Evolutionary conservation across 164 flowering plant genomes (phyloP).

Genomic region (Aristolochia californica): DNA sequence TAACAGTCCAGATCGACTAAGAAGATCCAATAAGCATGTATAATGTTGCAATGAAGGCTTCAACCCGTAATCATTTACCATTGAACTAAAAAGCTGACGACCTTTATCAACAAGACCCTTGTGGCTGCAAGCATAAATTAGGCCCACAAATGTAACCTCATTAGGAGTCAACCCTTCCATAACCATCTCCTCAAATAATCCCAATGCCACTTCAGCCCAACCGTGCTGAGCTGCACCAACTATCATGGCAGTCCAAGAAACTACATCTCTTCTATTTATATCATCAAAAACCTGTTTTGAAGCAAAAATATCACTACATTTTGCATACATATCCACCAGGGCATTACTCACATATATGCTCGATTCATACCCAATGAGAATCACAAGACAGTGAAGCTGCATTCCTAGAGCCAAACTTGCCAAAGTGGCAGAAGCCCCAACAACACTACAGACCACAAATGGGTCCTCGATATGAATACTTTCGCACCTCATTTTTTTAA

Average conservation of each 20-base stretch:
- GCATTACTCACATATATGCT: constrained; percentile 56
- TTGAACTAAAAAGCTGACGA: constrained; percentile 42
- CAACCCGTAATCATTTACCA: constrained; percentile 46
- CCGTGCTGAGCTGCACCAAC: constrained; percentile 87
- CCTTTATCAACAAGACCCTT: constrained; percentile 67
- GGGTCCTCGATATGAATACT: constrained; percentile 45
- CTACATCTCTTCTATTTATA: constrained; percentile 44
- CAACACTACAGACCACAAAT: constrained; percentile 51
- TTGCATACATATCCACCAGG: constrained; percentile 76
- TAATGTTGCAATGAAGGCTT: constrained; percentile 68
- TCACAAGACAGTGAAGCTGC: constrained; percentile 58
- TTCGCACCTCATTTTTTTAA: constrained; percentile 46
- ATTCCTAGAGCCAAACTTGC: constrained; percentile 53
- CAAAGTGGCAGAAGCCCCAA: constrained; percentile 60
- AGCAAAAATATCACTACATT: constrained; percentile 60
- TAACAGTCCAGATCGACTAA: constrained; percentile 66
- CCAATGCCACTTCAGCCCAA: constrained; percentile 53
- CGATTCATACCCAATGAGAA: constrained; percentile 51
- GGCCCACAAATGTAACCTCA: constrained; percentile 74
- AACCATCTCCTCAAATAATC: constrained; percentile 55
- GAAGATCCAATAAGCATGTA: constrained; percentile 74
- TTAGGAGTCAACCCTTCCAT: constrained; percentile 52
- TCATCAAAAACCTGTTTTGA: constrained; percentile 39
- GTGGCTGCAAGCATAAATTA: constrained; percentile 85
- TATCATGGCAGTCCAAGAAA: constrained; percentile 87